phyloP scores from a whole-genome alignment of 768 basidiomycete genomes.

The Dioszegia aurantiaca region DNA sequence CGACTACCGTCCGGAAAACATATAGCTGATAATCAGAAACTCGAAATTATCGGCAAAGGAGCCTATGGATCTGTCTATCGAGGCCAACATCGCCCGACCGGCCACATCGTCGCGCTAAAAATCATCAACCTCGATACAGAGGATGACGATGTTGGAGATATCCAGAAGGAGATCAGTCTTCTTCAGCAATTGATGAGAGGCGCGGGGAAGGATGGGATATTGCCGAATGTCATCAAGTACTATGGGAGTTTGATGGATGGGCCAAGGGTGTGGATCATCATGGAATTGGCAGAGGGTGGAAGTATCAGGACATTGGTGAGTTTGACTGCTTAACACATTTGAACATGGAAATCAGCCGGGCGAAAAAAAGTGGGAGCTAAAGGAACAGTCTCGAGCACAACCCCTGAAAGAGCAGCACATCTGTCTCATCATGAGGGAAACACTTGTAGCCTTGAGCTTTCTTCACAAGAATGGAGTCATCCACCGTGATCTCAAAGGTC shows the following conservation, averaged over 20 bases:
- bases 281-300: constrained; percentile 96
- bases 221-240: constrained; percentile 86
- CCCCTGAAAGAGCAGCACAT: constrained; percentile 84
- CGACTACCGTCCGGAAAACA: neutral
- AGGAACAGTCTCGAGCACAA: constrained; percentile 69
- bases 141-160: constrained; percentile 94
- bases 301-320: constrained; percentile 75
- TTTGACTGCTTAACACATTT: constrained; percentile 3
- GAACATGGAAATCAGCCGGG: no score
- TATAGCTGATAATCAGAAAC: constrained; percentile 56
- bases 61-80: constrained; percentile 95
- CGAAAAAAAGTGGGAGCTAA: neutral
- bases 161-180: constrained; percentile 91
- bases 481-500: constrained; percentile 87
- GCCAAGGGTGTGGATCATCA: constrained; percentile 95
- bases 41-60: constrained; percentile 92
- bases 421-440: constrained; percentile 82
- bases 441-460: constrained; percentile 78
- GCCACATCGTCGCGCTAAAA: constrained; percentile 91
- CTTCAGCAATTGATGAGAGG: constrained; percentile 68
- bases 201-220: constrained; percentile 56
- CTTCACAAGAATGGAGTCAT: constrained; percentile 93
- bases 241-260: constrained; percentile 95
- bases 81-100: constrained; percentile 76
- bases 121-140: constrained; percentile 97